phyloP scores from a whole-genome alignment of 164 flowering plant genomes.

The Nymphaea thermarum region DNA sequence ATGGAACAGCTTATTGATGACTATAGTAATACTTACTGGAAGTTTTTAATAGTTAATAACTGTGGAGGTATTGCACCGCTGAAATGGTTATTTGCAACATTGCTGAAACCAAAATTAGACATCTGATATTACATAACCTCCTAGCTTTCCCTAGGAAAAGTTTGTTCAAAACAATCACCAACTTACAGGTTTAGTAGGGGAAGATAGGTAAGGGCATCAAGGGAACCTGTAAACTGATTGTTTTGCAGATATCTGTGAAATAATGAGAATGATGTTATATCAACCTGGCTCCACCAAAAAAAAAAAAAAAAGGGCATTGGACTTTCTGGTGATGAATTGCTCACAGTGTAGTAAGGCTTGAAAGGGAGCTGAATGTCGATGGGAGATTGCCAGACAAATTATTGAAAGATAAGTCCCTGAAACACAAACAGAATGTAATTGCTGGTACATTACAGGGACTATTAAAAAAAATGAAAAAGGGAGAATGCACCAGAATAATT shows the following conservation, averaged over 20 bases:
- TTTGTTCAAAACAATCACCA: constrained; percentile 2
- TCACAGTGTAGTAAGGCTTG: constrained; percentile 59
- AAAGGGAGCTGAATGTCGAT: constrained; percentile 42
- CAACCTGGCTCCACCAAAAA: background rate
- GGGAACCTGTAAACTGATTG: constrained; percentile 76
- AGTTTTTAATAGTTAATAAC: constrained; percentile 44
- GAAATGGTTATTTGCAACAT: constrained; percentile 70
- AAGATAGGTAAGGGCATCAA: constrained; percentile 73
- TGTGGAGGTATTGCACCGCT: constrained; percentile 76
- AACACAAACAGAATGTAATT: constrained; percentile 3
- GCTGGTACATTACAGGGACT: too few relatives aligned
- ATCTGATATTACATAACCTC: background rate
- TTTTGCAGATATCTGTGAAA: constrained; percentile 69
- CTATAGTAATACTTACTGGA: constrained; percentile 41
- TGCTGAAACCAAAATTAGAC: constrained; percentile 26
- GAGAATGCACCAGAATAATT: too few relatives aligned
- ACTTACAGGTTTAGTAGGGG: constrained; percentile 75
- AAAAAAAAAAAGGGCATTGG: background rate
- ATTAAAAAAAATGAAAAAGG: too few relatives aligned
- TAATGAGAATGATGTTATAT: constrained; percentile 3
- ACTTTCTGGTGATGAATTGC: constrained; percentile 9
- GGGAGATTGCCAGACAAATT: constrained; percentile 63
- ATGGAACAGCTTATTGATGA: background rate
- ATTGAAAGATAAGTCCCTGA: constrained; percentile 88
- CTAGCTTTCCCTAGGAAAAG: background rate